phyloP scores from a whole-genome alignment of 768 basidiomycete species.

The Tulasnella sp. region DNA sequence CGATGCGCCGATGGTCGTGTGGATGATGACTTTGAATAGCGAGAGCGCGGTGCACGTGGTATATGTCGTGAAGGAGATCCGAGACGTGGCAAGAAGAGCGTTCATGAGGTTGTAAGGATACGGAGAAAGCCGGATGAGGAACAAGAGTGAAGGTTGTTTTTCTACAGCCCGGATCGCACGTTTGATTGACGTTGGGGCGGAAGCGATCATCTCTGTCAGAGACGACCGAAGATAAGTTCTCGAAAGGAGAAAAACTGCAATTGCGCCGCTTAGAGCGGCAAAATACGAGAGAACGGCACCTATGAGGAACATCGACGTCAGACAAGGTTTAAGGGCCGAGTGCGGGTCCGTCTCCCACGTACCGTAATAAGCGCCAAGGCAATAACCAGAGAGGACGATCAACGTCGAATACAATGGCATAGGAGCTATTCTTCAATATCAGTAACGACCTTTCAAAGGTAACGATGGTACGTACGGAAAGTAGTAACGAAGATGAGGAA shows the following conservation, averaged over 20 bases:
- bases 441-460: slow-evolving; percentile 17
- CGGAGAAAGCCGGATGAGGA: slow-evolving; percentile 54
- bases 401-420: slow-evolving; percentile 87
- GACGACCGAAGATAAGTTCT: slow-evolving; percentile 44
- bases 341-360: not conserved
- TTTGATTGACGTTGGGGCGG: slow-evolving; percentile 57
- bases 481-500: slow-evolving; percentile 75
- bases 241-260: slow-evolving; percentile 71
- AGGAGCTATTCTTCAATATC: slow-evolving; percentile 43
- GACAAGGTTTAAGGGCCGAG: slow-evolving; percentile 17
- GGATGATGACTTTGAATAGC: slow-evolving; percentile 80
- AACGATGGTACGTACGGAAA: slow-evolving; percentile 47
- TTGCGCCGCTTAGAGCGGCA: slow-evolving; percentile 72
- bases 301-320: slow-evolving; percentile 22
- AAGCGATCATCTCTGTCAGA: slow-evolving; percentile 49
- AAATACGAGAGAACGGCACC: slow-evolving; percentile 81
- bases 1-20: slow-evolving; percentile 76
- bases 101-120: slow-evolving; percentile 74
- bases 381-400: slow-evolving; percentile 85
- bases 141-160: slow-evolving; percentile 72
- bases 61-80: slow-evolving; percentile 55
- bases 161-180: slow-evolving; percentile 81
- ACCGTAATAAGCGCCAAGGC: slow-evolving; percentile 56
- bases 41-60: slow-evolving; percentile 67
- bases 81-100: slow-evolving; percentile 77